These are phyloP conservation scores for Dioscorea dumetorum DNA, from an alignment of 106 monocot species.

Conservation along the genomic window DNA sequence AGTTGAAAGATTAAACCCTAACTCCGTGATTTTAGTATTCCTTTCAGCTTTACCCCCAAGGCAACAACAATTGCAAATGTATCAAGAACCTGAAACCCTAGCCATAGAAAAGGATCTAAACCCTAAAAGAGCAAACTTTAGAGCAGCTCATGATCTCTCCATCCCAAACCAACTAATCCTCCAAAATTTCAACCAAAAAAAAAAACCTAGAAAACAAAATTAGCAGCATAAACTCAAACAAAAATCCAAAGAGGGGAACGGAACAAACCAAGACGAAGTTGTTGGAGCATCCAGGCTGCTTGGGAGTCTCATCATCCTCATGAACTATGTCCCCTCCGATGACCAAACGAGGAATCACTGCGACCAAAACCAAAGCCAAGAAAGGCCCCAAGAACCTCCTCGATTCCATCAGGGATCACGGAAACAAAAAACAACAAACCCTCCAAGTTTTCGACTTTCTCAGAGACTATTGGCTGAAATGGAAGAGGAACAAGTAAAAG, in stretches of 20 bases:
- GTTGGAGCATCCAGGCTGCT: slow-evolving; percentile 40
- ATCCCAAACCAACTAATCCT: too few species aligned
- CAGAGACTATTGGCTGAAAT: not conserved
- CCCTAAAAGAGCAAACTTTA: too few species aligned
- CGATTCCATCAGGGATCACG: not conserved
- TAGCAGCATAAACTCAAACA: not conserved
- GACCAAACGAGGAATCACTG: slow-evolving; percentile 1
- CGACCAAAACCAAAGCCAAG: not conserved
- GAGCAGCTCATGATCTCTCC: too few species aligned
- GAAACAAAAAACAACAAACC: not conserved
- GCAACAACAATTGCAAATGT: too few species aligned
- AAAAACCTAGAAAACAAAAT: too few species aligned
- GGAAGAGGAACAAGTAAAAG: not conserved
- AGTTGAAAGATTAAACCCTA: too few species aligned
- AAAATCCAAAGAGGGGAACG: not conserved
- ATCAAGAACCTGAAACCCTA: too few species aligned
- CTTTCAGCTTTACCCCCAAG: too few species aligned
- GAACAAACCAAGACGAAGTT: slow-evolving; percentile 32
- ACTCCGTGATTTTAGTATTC: too few species aligned
- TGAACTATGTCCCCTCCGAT: slow-evolving; percentile 43
- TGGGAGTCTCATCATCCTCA: slow-evolving; percentile 31
- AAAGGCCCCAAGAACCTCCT: slow-evolving; percentile 1
- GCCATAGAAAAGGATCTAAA: too few species aligned
- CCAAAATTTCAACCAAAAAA: too few species aligned
- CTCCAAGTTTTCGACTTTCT: not conserved